Evolutionary conservation across 768 basidiomycete species (phyloP).

Genomic region (Trametes punicea): DNA sequence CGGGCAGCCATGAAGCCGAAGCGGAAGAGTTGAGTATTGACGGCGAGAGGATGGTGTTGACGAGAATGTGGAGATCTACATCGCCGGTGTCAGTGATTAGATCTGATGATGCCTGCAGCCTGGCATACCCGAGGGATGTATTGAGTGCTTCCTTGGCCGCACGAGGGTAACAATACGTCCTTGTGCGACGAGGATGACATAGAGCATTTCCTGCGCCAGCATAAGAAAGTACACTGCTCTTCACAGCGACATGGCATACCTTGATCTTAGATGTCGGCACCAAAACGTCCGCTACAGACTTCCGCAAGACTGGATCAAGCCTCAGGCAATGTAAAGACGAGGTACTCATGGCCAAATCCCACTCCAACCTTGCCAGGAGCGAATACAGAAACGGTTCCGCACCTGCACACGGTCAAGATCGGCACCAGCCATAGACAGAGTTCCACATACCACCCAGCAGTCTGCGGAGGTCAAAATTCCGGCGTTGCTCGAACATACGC

Average conservation of each 20-base stretch:
- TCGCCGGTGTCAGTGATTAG: not conserved
- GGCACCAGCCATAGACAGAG: not conserved
- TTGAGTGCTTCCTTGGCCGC: slow-evolving; percentile 88
- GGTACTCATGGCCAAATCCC: slow-evolving; percentile 77
- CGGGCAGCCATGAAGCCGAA: slow-evolving; percentile 88
- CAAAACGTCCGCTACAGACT: slow-evolving; percentile 75
- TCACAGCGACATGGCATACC: slow-evolving; percentile 35
- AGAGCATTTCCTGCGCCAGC: slow-evolving; percentile 72
- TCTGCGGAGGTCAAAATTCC: slow-evolving; percentile 86
- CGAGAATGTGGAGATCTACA: slow-evolving; percentile 83
- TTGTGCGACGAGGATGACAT: slow-evolving; percentile 80
- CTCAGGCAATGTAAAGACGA: slow-evolving; percentile 80
- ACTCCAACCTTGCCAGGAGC: slow-evolving; percentile 65
- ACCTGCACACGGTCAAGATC: slow-evolving; percentile 41
- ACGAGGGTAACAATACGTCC: slow-evolving; percentile 83
- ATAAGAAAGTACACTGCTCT: not conserved
- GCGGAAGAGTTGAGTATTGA: slow-evolving; percentile 75
- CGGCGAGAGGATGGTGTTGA: slow-evolving; percentile 86
- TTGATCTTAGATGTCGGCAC: slow-evolving; percentile 79
- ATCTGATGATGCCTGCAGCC: not conserved
- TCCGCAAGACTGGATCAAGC: slow-evolving; percentile 65
- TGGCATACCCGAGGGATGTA: slow-evolving; percentile 80
- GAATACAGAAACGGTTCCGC: slow-evolving; percentile 79
- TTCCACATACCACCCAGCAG: slow-evolving; percentile 50
- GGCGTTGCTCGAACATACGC: slow-evolving; percentile 82